A percentile compares a stretch with the other conserved stretches of the same genome.
These are phyloP conservation scores for Hibiscus syriacus DNA, from an alignment of 345 rosid genomes.

Conservation along the genomic window DNA sequence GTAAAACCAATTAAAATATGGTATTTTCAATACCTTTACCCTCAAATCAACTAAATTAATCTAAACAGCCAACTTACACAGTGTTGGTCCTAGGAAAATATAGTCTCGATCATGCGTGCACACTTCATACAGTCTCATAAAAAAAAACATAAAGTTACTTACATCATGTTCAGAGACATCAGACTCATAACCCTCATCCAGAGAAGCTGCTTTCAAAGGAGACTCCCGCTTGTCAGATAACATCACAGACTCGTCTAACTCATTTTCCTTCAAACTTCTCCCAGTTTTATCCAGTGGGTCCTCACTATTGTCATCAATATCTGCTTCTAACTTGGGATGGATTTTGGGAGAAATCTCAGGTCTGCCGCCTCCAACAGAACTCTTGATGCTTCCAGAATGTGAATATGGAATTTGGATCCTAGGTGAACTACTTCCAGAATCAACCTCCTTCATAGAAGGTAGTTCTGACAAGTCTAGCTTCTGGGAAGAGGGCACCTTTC, in stretches of 20 bases:
- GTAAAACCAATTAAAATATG: neutral
- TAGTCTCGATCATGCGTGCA: neutral
- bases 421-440: constrained; percentile 17
- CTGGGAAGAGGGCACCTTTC: constrained; percentile 27
- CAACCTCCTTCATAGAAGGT: constrained; percentile 18
- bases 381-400: constrained; percentile 10
- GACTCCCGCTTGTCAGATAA: constrained; percentile 32
- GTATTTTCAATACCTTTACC: neutral
- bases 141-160: constrained; percentile 29
- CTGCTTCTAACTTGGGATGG: constrained; percentile 30
- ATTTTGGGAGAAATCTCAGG: constrained; percentile 18
- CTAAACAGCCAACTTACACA: neutral
- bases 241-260: constrained; percentile 26
- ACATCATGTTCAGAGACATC: constrained; percentile 89
- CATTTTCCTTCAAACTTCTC: constrained; percentile 25
- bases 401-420: constrained; percentile 18
- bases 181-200: constrained; percentile 65
- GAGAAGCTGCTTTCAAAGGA: constrained; percentile 31
- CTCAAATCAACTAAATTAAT: neutral
- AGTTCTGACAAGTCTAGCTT: constrained; percentile 26
- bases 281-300: constrained; percentile 23
- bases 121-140: neutral
- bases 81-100: neutral
- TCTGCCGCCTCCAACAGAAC: constrained; percentile 8
- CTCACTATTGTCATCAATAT: constrained; percentile 11